These are phyloP conservation scores for Trichoderma pleuroti DNA, from an alignment of 2,329 filamentous ascomycete species.

Conservation along the genomic window DNA sequence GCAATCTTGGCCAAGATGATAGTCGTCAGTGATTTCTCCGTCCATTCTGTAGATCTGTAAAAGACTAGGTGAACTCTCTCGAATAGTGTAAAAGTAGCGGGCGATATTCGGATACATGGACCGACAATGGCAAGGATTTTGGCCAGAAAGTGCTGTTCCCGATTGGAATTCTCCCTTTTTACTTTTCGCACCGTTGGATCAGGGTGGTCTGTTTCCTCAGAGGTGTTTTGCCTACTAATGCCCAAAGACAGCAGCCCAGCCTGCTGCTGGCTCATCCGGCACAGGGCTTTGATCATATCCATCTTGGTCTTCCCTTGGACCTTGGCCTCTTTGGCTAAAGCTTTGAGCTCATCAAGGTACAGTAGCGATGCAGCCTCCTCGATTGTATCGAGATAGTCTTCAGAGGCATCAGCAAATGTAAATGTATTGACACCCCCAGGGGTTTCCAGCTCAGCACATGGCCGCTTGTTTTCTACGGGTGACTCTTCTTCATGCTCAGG, in stretches of 20 bases:
- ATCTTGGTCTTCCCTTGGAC: constrained; percentile 84
- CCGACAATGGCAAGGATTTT: constrained; percentile 78
- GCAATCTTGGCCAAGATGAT: constrained; percentile 93
- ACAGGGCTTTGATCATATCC: constrained; percentile 71
- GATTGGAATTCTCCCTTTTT: constrained; percentile 48
- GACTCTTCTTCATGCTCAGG: constrained; percentile 11
- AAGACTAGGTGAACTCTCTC: constrained; percentile 94
- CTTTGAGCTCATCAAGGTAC: constrained; percentile 82
- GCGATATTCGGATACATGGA: constrained; percentile 76
- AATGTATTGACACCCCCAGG: constrained; percentile 55
- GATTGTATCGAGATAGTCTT: constrained; percentile 68
- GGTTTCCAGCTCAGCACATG: constrained; percentile 39
- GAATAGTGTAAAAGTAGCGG: constrained; percentile 73
- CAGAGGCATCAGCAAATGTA: constrained; percentile 75
- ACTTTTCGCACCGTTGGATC: constrained; percentile 19
- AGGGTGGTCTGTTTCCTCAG: constrained; percentile 40
- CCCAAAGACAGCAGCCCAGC: constrained; percentile 68
- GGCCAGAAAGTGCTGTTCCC: constrained; percentile 68
- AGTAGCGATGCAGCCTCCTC: constrained; percentile 81
- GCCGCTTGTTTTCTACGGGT: constrained; percentile 22
- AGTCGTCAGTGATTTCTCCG: constrained; percentile 90
- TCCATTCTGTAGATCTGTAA: constrained; percentile 95
- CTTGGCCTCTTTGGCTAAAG: constrained; percentile 79
- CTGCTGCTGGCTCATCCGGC: constrained; percentile 71
- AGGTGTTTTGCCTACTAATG: constrained; percentile 59